These are phyloP conservation scores for Camellia oleifera DNA, from an alignment of 179 eudicot genomes.

Conservation along the genomic window DNA sequence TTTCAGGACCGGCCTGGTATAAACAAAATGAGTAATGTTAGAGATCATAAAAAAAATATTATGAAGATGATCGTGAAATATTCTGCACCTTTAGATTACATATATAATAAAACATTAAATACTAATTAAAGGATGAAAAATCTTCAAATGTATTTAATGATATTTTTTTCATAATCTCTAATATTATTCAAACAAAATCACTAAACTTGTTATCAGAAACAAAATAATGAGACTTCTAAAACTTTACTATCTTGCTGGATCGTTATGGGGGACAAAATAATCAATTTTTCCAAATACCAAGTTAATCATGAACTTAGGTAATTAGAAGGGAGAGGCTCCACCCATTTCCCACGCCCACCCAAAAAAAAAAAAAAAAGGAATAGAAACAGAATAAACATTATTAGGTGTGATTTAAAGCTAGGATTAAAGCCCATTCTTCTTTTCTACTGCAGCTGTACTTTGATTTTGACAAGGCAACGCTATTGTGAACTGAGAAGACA, in stretches of 20 bases:
- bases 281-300: conserved; percentile 9
- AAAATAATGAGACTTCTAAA: conserved; percentile 12
- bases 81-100: too few species aligned
- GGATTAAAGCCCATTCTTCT: not conserved
- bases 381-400: not conserved
- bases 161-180: too few species aligned
- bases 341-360: not conserved
- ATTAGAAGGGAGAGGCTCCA: not conserved
- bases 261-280: conserved; percentile 11
- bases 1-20: too few species aligned
- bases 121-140: too few species aligned
- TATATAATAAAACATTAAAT: too few species aligned
- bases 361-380: too few species aligned
- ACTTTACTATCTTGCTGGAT: not conserved
- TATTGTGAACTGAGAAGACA: not conserved
- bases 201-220: conserved; percentile 9
- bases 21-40: too few species aligned
- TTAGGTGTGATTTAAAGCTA: not conserved
- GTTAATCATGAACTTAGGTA: conserved; percentile 7
- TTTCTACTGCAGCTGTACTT: not conserved
- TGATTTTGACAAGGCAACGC: too few species aligned
- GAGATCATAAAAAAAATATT: too few species aligned
- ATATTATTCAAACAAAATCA: conserved; percentile 5
- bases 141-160: too few species aligned
- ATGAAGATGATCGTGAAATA: too few species aligned